A percentile compares a stretch with the other conserved stretches of the same genome.
phyloP scores from a whole-genome alignment of 495 filamentous ascomycete genomes.

The Xylaria flabelliformis region DNA sequence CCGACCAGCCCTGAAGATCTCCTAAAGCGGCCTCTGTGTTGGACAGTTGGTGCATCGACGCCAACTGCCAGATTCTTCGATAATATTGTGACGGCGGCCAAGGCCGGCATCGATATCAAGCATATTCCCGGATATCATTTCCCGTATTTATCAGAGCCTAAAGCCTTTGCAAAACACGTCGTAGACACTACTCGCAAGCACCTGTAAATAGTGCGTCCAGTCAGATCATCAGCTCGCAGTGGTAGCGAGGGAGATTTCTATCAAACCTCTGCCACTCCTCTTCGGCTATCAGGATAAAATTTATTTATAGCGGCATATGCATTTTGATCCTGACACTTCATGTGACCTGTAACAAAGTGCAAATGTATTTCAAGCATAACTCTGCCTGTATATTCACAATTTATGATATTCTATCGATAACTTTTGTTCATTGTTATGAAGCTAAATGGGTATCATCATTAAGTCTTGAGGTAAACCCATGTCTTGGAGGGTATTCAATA shows the following conservation, averaged over 20 bases:
- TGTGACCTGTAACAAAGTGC: background rate
- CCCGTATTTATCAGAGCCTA: constrained; percentile 35
- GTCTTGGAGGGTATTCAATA: constrained; percentile 9
- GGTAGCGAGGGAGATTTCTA: background rate
- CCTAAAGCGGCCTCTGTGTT: constrained; percentile 30
- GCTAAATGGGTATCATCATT: background rate
- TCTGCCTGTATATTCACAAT: background rate
- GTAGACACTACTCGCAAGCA: constrained; percentile 19
- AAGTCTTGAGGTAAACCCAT: background rate
- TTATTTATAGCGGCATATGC: background rate
- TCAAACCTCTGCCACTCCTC: background rate
- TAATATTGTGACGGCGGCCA: constrained; percentile 32
- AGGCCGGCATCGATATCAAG: constrained; percentile 31
- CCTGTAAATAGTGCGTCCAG: constrained; percentile 8
- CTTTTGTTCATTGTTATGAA: background rate
- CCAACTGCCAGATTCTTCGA: constrained; percentile 30
- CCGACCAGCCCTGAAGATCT: constrained; percentile 24
- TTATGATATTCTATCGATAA: background rate
- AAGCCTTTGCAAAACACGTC: constrained; percentile 35
- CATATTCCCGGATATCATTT: constrained; percentile 38
- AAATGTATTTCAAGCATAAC: no score
- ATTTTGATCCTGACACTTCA: background rate
- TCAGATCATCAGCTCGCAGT: background rate
- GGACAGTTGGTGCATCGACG: constrained; percentile 36
- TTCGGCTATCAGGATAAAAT: background rate